Percentiles rank a stretch among this genome's conserved stretches.
Conservation (phyloP, 768 basidiomycete species). For the Auricularia auricula-judae region DNA sequence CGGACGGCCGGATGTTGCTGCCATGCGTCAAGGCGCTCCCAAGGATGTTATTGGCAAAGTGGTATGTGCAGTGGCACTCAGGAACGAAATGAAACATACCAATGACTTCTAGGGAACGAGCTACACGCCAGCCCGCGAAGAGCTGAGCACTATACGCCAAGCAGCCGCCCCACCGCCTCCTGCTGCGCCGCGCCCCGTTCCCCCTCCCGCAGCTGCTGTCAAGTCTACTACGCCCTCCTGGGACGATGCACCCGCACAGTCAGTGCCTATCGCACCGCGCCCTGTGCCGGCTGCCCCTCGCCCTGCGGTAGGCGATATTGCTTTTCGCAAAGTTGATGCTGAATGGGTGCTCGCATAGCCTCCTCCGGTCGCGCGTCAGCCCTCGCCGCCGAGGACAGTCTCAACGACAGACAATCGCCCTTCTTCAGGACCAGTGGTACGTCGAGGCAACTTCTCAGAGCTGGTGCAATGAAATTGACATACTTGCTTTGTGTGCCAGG, state of each 20-base stretch:
- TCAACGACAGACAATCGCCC: constrained; percentile 57
- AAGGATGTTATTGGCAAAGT: constrained; percentile 11
- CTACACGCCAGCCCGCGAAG: constrained; percentile 14
- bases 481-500: constrained; percentile 19
- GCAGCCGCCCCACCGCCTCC: constrained; percentile 13
- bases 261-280: constrained; percentile 32
- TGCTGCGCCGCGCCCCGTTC: constrained; percentile 34
- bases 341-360: constrained; percentile 8
- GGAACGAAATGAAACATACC: background rate
- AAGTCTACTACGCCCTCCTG: constrained; percentile 44
- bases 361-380: constrained; percentile 11
- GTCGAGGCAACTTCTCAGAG: constrained; percentile 5
- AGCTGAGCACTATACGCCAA: constrained; percentile 28
- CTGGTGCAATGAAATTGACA: no score
- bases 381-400: constrained; percentile 41
- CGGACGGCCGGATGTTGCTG: constrained; percentile 55
- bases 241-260: constrained; percentile 40
- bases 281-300: constrained; percentile 21
- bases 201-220: constrained; percentile 28
- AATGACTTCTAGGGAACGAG: constrained; percentile 13
- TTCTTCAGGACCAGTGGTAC: constrained; percentile 43
- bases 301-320: constrained; percentile 20
- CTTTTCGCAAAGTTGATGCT: constrained; percentile 12
- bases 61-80: constrained; percentile 3
- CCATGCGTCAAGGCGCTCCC: constrained; percentile 12